These are phyloP conservation scores for Penicillium sp. DNA, from an alignment of 2,329 filamentous ascomycete species.

Conservation along the genomic window DNA sequence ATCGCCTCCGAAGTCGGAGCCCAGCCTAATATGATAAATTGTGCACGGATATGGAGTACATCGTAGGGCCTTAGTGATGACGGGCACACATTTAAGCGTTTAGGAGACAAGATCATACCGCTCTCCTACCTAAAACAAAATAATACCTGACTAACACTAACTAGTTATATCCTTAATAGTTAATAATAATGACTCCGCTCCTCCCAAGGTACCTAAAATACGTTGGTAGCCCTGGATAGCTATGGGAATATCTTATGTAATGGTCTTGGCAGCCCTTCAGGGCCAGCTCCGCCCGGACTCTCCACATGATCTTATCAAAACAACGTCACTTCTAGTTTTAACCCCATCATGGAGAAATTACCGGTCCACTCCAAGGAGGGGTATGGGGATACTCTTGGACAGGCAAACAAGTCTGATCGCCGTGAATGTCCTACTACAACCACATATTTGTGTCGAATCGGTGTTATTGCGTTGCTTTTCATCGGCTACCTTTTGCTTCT, in stretches of 20 bases:
- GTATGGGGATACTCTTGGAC: background rate
- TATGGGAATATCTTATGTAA: conserved; percentile 5
- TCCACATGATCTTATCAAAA: conserved; percentile 9
- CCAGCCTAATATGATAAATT: background rate
- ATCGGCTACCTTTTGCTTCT: conserved; percentile 10
- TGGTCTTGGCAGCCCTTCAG: background rate
- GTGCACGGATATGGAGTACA: background rate
- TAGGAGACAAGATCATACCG: background rate
- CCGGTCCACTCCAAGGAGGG: conserved; percentile 16
- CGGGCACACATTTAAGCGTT: background rate
- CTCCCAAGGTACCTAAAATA: background rate
- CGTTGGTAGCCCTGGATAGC: background rate
- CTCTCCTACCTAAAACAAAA: background rate
- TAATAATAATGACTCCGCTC: background rate
- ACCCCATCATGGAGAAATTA: conserved; percentile 18
- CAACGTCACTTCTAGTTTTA: background rate
- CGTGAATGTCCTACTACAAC: conserved; percentile 1
- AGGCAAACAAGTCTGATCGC: background rate
- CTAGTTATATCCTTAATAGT: background rate
- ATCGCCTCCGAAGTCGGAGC: conserved; percentile 8
- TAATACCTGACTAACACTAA: too few species aligned
- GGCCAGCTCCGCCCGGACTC: background rate
- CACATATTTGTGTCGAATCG: conserved; percentile 9
- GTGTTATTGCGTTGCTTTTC: conserved; percentile 11
- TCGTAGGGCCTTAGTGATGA: background rate